Evolutionary conservation across 2,329 filamentous ascomycete species (phyloP).

Genomic region (Aspergillus ruber): DNA sequence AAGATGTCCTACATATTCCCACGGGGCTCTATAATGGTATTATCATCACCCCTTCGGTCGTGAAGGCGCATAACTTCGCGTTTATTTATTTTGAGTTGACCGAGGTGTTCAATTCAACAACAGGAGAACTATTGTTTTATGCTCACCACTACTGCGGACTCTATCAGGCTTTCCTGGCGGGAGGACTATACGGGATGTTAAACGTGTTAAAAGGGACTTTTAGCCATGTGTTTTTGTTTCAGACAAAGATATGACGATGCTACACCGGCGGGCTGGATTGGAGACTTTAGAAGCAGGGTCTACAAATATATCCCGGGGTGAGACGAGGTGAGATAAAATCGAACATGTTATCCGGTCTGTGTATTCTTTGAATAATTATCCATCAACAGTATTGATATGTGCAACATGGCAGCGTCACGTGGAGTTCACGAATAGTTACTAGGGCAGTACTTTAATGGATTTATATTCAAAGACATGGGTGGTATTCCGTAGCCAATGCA

Average conservation of each 20-base stretch:
- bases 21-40: slow-evolving; percentile 14
- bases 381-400: no score
- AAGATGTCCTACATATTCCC: slow-evolving; percentile 15
- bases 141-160: slow-evolving; percentile 7
- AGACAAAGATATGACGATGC: slow-evolving; percentile 11
- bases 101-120: slow-evolving; percentile 4
- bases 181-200: slow-evolving; percentile 6
- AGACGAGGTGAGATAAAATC: no score
- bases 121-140: slow-evolving; percentile 11
- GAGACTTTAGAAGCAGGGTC: no score
- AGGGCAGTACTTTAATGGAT: no score
- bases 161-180: slow-evolving; percentile 11
- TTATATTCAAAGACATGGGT: no score
- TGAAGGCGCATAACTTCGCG: slow-evolving; percentile 2
- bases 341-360: no score
- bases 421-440: no score
- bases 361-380: no score
- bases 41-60: slow-evolving; percentile 4
- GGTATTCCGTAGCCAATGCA: no score
- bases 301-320: no score
- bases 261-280: neutral
- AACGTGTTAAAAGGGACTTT: slow-evolving; percentile 2
- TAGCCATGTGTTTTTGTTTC: slow-evolving; percentile 9
- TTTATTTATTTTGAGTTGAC: neutral
- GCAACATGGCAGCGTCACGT: no score